A percentile compares a stretch with the other conserved stretches of the same genome.
These are phyloP conservation scores for Thermoascus crustaceus DNA, from an alignment of 2,329 filamentous ascomycete species.

Conservation along the genomic window DNA sequence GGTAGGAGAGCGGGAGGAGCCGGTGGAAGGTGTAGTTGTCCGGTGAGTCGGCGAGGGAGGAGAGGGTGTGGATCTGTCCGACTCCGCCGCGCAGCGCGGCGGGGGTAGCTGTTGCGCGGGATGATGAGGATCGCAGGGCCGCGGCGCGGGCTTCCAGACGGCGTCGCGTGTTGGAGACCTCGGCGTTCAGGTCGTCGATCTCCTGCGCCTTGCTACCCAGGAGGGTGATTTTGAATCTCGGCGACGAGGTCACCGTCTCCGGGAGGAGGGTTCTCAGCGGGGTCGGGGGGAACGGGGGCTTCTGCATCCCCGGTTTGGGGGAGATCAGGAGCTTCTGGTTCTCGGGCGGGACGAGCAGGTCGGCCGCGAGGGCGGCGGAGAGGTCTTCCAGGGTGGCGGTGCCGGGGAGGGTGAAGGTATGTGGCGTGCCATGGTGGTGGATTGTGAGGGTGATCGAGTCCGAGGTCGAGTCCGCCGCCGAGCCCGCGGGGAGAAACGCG, in stretches of 20 bases:
- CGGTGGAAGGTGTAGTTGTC: constrained; percentile 81
- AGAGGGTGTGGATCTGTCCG: constrained; percentile 23
- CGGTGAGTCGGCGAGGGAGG: constrained; percentile 15
- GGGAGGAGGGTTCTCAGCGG: constrained; percentile 26
- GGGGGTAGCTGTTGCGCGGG: constrained; percentile 5
- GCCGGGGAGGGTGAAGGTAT: constrained; percentile 40
- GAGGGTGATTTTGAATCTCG: constrained; percentile 39
- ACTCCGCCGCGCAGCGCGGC: too few relatives aligned
- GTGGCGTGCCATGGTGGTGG: constrained; percentile 46
- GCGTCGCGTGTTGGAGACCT: constrained; percentile 19
- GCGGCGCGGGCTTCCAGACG: constrained; percentile 23
- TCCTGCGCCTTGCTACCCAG: constrained; percentile 37
- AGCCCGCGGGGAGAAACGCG: too few relatives aligned
- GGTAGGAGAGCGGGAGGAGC: constrained; percentile 65
- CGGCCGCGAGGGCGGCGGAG: constrained; percentile 23
- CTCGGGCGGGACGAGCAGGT: constrained; percentile 30
- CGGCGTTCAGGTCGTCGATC: constrained; percentile 34
- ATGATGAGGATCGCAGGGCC: constrained; percentile 12
- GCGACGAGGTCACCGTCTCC: constrained; percentile 16
- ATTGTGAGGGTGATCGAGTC: constrained; percentile 38
- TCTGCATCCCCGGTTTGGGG: constrained; percentile 41
- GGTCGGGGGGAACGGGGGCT: constrained; percentile 35
- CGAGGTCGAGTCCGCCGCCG: constrained; percentile 1
- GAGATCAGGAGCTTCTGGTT: constrained; percentile 41
- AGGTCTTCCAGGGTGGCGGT: constrained; percentile 45